Percentiles rank a stretch among this genome's conserved stretches.
phyloP scores from a whole-genome alignment of 257 asterid genomes.

The Capsicum chinense region DNA sequence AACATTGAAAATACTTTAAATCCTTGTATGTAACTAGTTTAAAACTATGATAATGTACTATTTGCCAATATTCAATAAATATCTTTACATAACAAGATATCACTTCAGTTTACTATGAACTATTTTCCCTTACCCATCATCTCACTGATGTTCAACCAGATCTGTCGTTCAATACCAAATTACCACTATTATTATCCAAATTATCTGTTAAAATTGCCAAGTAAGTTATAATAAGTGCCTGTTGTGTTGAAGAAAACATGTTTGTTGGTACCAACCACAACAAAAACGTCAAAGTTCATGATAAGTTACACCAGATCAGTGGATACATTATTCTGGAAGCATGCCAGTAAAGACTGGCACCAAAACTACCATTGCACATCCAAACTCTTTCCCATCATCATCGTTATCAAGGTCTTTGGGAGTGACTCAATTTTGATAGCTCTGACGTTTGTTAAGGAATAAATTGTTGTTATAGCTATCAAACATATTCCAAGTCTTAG shows the following conservation, averaged over 20 bases:
- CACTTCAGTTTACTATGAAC: neutral
- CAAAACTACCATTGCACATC: conserved; percentile 64
- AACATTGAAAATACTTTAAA: neutral
- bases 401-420: conserved; percentile 80
- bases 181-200: neutral
- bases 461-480: conserved; percentile 81
- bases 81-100: neutral
- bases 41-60: neutral
- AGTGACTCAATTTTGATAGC: conserved; percentile 73
- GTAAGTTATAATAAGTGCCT: conserved; percentile 18
- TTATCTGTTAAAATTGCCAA: conserved; percentile 31
- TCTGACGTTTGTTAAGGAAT: conserved; percentile 57
- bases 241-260: neutral
- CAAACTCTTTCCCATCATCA: conserved; percentile 72
- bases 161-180: conserved; percentile 15
- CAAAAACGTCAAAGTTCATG: conserved; percentile 20
- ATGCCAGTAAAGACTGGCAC: conserved; percentile 35
- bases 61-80: neutral
- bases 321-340: conserved; percentile 56
- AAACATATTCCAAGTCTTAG: conserved; percentile 55
- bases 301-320: conserved; percentile 45
- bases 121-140: neutral
- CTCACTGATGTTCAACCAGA: neutral
- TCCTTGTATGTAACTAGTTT: neutral
- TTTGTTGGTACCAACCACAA: too few species aligned